phyloP scores from a whole-genome alignment of 1,284 basidiomycete genomes.

The Ustilago shanxiensis region DNA sequence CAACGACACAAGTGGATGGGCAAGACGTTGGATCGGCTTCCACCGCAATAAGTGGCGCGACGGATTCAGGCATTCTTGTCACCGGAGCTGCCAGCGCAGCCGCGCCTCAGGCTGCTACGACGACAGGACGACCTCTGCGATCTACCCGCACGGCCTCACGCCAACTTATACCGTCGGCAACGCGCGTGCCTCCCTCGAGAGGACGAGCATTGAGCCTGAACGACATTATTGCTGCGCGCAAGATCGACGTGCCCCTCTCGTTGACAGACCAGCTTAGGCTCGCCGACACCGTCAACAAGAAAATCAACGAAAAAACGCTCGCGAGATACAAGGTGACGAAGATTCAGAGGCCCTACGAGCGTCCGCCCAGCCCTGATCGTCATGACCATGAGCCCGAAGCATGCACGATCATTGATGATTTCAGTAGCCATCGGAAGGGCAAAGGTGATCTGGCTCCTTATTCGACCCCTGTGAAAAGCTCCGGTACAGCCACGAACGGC shows the following conservation, averaged over 20 bases:
- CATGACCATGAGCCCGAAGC: slow-evolving; percentile 51
- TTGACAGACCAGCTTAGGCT: slow-evolving; percentile 46
- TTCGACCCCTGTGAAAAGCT: slow-evolving; percentile 28
- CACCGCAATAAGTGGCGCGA: not conserved
- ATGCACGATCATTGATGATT: slow-evolving; percentile 43
- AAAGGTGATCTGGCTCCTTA: slow-evolving; percentile 43
- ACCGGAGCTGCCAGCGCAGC: not conserved
- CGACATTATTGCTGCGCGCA: slow-evolving; percentile 50
- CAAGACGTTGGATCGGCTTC: not conserved
- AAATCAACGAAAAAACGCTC: slow-evolving; percentile 50
- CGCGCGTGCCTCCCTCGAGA: slow-evolving; percentile 34
- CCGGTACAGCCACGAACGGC: not conserved
- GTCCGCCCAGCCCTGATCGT: slow-evolving; percentile 47
- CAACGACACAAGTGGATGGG: slow-evolving; percentile 13
- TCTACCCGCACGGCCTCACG: slow-evolving; percentile 27
- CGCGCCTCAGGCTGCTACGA: slow-evolving; percentile 6
- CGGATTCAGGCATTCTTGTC: not conserved
- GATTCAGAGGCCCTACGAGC: slow-evolving; percentile 45
- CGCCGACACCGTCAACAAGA: slow-evolving; percentile 51
- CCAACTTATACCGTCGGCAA: slow-evolving; percentile 33
- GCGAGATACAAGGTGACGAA: slow-evolving; percentile 51
- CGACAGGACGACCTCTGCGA: slow-evolving; percentile 36
- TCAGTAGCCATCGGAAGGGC: slow-evolving; percentile 37
- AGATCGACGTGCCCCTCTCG: slow-evolving; percentile 45
- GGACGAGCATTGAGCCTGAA: slow-evolving; percentile 47